Evolutionary conservation across 2,329 filamentous ascomycete genomes (phyloP).

Genomic region (Talaromyces pinophilus): DNA sequence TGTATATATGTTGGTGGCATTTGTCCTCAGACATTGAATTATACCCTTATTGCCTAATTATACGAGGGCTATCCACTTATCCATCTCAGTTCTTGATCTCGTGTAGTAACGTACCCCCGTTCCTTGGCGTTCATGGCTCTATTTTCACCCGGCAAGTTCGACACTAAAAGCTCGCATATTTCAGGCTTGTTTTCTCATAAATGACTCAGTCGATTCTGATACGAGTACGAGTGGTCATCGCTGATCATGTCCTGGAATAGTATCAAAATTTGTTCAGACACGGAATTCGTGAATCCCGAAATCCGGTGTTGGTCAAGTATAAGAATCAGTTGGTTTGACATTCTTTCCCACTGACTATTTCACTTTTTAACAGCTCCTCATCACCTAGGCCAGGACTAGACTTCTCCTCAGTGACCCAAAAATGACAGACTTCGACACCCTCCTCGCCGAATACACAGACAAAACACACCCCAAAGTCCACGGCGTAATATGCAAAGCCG

Average conservation of each 20-base stretch:
- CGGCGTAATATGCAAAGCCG: conserved; percentile 1
- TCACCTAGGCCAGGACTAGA: neutral
- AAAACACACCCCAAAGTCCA: neutral
- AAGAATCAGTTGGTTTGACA: neutral
- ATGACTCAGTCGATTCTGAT: neutral
- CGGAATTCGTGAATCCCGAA: neutral
- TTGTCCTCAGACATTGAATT: neutral
- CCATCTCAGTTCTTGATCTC: neutral
- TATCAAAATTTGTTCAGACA: neutral
- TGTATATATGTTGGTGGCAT: conserved; percentile 1
- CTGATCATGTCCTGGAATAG: neutral
- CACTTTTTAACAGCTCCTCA: neutral
- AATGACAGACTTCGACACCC: conserved; percentile 2
- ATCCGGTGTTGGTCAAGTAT: neutral
- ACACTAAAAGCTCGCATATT: too few species aligned
- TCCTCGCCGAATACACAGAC: neutral
- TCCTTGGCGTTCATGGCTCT: neutral
- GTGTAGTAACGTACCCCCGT: neutral
- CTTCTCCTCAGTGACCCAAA: neutral
- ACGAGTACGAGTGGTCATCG: neutral
- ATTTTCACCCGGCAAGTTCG: neutral
- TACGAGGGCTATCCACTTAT: neutral
- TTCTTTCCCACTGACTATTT: neutral
- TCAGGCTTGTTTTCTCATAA: too few species aligned
- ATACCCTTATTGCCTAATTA: neutral